Evolutionary conservation across 2,329 filamentous ascomycete species (phyloP), one percentile per base, ranked within the genome.

Genomic region (Colletotrichum scovillei): DNA sequence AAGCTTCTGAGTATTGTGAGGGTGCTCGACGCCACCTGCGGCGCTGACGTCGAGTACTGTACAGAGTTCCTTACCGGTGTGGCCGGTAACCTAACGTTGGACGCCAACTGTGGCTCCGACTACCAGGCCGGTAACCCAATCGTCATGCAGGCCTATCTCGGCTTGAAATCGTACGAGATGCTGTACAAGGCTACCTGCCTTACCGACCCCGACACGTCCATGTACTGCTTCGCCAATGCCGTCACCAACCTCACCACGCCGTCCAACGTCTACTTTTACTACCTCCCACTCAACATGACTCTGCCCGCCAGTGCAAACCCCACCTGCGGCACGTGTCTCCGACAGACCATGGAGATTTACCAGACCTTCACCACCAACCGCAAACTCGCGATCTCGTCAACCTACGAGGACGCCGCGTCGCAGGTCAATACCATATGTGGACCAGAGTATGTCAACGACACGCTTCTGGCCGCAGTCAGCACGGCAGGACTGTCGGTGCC

Each of bases 171-270:
- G 57, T 99, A 98, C 83, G 87, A 92, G 75, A 89, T 92, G 32
- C 84, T 98, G 35, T 97, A 96, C 84, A 88, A 90, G 62, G 94
- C 95, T 3, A 93, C 93, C 7, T 99, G 97, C 80, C 88, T 97
- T 24, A 91, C 90, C 73, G 90, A 94, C 79, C 86, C 90, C 0
- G 82, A 86, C 0, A 91, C 91, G 1, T 87, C 87, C 63, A 89
- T 91, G 76, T 98, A 96, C 86, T 93, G 91, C 85, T 98, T 95
- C 81, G 94, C 94, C 76, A 92, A 94, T 77, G 95, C 96, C 63
- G 91, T 95, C 73, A 95, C 93, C 60, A 97, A 98, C 82, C 81
- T 85, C 6, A 89, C 90, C 26, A 92, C 90, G 9, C 87, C 93
- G 0, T 90, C 91, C 38, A 93, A 97, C 80, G 89, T 91, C 42